Percentiles rank a stretch among this genome's conserved stretches.
Conservation (phyloP, 1,284 basidiomycete species). For the Cerrena zonata region DNA sequence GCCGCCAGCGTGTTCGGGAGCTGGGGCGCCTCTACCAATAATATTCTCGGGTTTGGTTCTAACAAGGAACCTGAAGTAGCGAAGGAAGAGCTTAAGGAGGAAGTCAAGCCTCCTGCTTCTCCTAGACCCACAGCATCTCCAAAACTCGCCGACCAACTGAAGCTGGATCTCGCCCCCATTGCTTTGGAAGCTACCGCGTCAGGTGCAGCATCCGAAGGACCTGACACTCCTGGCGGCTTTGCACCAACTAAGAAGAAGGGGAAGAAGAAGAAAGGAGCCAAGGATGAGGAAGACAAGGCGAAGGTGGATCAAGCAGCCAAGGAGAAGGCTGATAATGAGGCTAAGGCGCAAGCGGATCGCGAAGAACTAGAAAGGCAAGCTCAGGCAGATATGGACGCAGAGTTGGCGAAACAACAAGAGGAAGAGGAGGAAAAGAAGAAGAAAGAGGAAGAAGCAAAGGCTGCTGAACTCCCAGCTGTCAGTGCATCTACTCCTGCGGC, state of each 20-base stretch:
- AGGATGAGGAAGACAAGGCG: constrained; percentile 6
- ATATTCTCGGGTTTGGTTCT: not conserved
- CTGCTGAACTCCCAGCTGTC: constrained; percentile 9
- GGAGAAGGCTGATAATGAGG: constrained; percentile 5
- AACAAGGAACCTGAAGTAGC: not conserved
- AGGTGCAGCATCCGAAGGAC: not conserved
- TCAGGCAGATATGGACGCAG: constrained; percentile 17
- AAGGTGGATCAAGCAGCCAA: constrained; percentile 1
- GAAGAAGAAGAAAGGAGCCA: constrained; percentile 2
- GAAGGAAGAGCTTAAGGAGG: not conserved
- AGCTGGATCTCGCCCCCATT: constrained; percentile 6
- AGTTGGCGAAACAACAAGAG: constrained; percentile 13
- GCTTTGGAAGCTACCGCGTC: not conserved
- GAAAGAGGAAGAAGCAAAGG: constrained; percentile 7
- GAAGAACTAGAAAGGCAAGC: constrained; percentile 16
- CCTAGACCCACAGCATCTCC: constrained; percentile 2
- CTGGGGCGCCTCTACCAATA: not conserved
- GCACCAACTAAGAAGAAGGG: not conserved
- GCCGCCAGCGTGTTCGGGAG: not conserved
- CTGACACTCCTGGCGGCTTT: not conserved
- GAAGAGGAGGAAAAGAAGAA: constrained; percentile 9
- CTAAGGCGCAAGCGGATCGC: constrained; percentile 13
- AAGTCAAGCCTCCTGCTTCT: not conserved
- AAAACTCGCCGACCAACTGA: not conserved
- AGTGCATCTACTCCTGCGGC: constrained; percentile 6